Evolutionary conservation across 768 basidiomycete genomes (phyloP), one percentile per base, ranked within the genome.

Genomic region (Mycena pura): DNA sequence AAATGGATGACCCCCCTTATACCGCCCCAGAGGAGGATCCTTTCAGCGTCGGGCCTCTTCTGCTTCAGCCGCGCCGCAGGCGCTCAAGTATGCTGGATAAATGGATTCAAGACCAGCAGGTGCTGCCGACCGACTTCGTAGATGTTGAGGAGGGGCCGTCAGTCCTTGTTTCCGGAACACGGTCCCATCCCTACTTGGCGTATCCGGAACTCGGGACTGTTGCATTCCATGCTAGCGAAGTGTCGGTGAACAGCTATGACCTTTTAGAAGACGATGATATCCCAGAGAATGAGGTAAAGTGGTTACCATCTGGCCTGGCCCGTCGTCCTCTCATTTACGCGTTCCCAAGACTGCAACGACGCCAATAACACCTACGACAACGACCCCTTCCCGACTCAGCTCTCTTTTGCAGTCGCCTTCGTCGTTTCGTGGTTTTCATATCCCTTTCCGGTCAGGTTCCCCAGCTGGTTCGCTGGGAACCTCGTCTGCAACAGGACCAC

Each of bases 61-160:
- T 73, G 40, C 69, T 64, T 29, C 70, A 74, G 56, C 74, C 76
- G 22, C 75, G 76, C 41, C 78, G 75, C 38, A 69, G 76, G 62
- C 80, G 78, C 40, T 82, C 83, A n/a, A 84, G 82, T 67, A 72
- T 84, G 72, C 76, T 85, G 54, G 75, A 82, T 71, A 80, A 81
- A 66, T 86, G 83, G 83, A 84, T 85, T 46, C 72, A 77, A 51
- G 82, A 84, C 50, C 83, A 84, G 68, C 82, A 81, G 41, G 50
- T 51, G 40, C 34, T 49, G 57, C 41, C 70, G 51, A 53, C 40
- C 63, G 39, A 52, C 34, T 43, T 63, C 63, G 51, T 39, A 17
- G 62, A 63, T 28, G 49, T 31, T 40, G 58, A 62, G 25, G 60
- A 68, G 28, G 41, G 61, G 46, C 49, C 70, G 44, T 36, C 49